These are phyloP conservation scores for Xylaria longipes DNA, from an alignment of 495 filamentous ascomycete species.

Conservation along the genomic window DNA sequence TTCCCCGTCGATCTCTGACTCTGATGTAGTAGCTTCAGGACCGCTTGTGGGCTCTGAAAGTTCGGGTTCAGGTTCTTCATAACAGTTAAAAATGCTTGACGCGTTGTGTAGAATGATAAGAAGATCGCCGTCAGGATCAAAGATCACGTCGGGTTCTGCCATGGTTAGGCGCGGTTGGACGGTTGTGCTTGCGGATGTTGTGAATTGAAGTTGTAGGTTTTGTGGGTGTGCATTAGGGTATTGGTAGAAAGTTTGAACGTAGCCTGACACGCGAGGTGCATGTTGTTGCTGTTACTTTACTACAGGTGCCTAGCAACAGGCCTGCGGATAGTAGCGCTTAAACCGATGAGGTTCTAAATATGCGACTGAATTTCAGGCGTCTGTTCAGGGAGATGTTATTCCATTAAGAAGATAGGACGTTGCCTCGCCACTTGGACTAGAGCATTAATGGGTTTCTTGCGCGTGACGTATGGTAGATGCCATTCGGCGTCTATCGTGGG, in stretches of 20 bases:
- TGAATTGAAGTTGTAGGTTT: not conserved
- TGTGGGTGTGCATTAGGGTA: not conserved
- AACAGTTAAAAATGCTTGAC: not conserved
- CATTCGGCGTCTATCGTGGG: not conserved
- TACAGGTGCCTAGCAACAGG: not conserved
- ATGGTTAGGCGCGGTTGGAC: not conserved
- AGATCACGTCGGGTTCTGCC: not conserved
- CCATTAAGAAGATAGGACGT: not conserved
- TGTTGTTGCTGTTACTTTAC: not conserved
- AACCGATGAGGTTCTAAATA: not conserved
- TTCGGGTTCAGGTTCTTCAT: not conserved
- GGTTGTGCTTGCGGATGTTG: not conserved
- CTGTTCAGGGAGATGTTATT: not conserved
- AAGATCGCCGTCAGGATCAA: conserved; percentile 15
- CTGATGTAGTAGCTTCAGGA: not conserved
- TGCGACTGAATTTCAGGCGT: not conserved
- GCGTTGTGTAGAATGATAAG: not conserved
- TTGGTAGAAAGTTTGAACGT: not conserved
- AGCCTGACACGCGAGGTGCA: not conserved
- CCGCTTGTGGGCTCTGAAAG: not conserved
- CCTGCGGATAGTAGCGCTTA: not conserved
- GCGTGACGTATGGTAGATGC: not conserved
- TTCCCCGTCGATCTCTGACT: not conserved
- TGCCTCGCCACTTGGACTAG: not conserved
- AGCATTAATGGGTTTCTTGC: not conserved